phyloP scores from a whole-genome alignment of 2,329 filamentous ascomycete genomes.

The Aspergillus sergii region DNA sequence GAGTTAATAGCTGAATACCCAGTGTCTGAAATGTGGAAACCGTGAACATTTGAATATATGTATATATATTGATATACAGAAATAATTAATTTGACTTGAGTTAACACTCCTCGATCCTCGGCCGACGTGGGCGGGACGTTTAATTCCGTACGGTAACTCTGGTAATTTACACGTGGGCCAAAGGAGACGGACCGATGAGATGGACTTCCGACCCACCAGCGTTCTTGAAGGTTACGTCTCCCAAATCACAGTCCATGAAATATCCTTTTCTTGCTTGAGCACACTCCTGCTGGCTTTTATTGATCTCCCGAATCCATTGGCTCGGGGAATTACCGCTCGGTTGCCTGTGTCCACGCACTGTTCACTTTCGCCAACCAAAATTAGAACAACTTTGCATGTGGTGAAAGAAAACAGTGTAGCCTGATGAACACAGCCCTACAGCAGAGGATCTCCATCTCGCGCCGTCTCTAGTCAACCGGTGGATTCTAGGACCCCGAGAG shows the following conservation, averaged over 20 bases:
- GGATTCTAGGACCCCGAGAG: not conserved
- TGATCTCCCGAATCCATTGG: not conserved
- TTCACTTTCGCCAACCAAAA: conserved; percentile 7
- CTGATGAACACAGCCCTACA: conserved; percentile 29
- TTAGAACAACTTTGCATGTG: conserved; percentile 10
- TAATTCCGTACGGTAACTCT: not conserved
- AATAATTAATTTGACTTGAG: not conserved
- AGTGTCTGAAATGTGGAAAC: not conserved
- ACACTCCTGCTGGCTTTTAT: not conserved
- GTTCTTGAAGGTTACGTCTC: conserved; percentile 13
- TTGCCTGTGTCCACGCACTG: not conserved
- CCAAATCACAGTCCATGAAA: conserved; percentile 3
- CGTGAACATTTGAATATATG: not conserved
- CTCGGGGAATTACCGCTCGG: not conserved
- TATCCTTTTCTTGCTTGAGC: conserved; percentile 1
- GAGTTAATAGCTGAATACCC: not conserved
- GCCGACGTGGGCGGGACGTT: not conserved
- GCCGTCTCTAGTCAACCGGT: conserved; percentile 8
- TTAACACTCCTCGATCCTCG: not conserved
- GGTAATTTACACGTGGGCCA: conserved; percentile 21
- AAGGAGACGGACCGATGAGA: conserved; percentile 8
- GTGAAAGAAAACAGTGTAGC: conserved; percentile 30
- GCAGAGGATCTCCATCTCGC: conserved; percentile 10
- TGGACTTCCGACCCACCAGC: conserved; percentile 15
- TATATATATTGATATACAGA: not conserved